phyloP scores from a whole-genome alignment of 805 yeast species.

The Metschnikowia santaceciliae region DNA sequence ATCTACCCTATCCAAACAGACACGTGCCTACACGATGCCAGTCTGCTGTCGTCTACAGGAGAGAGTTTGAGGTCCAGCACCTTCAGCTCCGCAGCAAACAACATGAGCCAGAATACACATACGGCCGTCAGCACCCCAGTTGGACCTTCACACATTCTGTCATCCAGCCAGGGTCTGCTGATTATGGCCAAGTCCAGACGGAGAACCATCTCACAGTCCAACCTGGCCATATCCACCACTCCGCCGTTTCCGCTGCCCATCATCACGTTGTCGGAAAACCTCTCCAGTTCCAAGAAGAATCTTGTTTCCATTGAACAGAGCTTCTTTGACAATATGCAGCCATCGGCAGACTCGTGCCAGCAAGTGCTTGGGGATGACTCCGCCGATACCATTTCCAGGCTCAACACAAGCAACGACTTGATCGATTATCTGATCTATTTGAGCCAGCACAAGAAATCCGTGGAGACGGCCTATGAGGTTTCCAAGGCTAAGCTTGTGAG shows the following conservation, averaged over 20 bases:
- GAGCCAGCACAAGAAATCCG: constrained; percentile 30
- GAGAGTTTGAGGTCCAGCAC: constrained; percentile 14
- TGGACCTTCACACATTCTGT: constrained; percentile 10
- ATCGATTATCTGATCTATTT: constrained; percentile 31
- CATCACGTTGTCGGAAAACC: constrained; percentile 37
- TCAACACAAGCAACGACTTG: constrained; percentile 24
- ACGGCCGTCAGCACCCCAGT: constrained; percentile 7
- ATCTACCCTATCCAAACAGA: constrained; percentile 12
- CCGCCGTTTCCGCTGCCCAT: constrained; percentile 37
- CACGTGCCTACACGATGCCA: constrained; percentile 7
- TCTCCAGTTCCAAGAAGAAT: constrained; percentile 24
- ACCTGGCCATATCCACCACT: constrained; percentile 19
- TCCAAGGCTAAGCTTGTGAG: constrained; percentile 29
- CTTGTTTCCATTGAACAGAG: constrained; percentile 32
- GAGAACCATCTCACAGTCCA: constrained; percentile 23
- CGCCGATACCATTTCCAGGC: constrained; percentile 15
- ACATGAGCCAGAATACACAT: not conserved
- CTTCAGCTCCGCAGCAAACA: constrained; percentile 9
- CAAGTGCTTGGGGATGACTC: not conserved
- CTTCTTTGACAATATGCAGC: constrained; percentile 24
- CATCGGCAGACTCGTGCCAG: not conserved
- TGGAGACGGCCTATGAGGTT: constrained; percentile 30
- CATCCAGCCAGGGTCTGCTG: constrained; percentile 14
- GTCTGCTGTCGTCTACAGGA: constrained; percentile 14
- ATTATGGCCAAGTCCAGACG: constrained; percentile 14